Conservation (phyloP, 768 basidiomycete genomes). For the Tylopilus sp. region DNA sequence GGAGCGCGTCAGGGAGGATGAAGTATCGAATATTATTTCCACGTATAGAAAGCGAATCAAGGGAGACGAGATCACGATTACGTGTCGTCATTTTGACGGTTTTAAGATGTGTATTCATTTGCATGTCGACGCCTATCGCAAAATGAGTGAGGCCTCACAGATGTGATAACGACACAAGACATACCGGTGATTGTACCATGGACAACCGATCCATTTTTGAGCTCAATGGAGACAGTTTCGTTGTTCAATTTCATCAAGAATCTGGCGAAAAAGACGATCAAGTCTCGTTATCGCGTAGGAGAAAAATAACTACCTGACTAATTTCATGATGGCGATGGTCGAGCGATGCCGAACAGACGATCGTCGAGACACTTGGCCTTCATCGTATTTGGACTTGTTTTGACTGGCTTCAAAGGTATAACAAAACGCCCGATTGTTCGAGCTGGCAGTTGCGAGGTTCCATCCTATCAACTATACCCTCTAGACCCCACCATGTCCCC, state of each 20-base stretch:
- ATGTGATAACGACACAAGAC: constrained; percentile 19
- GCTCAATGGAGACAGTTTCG: constrained; percentile 96
- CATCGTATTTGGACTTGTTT: constrained; percentile 25
- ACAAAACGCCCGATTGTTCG: no score
- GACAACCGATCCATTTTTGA: constrained; percentile 95
- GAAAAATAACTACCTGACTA: constrained; percentile 60
- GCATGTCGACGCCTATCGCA: constrained; percentile 88
- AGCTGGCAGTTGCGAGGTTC: no score
- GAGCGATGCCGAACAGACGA: constrained; percentile 18
- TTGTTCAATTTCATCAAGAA: constrained; percentile 99
- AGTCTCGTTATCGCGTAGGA: constrained; percentile 1
- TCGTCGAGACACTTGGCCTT: constrained; percentile 2
- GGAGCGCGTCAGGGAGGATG: constrained; percentile 95
- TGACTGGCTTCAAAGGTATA: no score
- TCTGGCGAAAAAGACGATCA: constrained; percentile 37
- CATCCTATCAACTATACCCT: no score
- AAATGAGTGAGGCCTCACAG: neutral
- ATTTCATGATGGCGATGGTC: constrained; percentile 61
- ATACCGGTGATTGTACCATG: constrained; percentile 96
- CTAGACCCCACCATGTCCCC: no score
- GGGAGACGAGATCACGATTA: constrained; percentile 80
- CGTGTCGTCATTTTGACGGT: constrained; percentile 95
- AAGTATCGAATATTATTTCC: constrained; percentile 98
- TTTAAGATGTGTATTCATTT: constrained; percentile 99
- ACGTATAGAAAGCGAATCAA: constrained; percentile 90